Evolutionary conservation across 352 stramenopile species (phyloP), one percentile per base, ranked within the genome.

Genomic region (Phytophthora ramorum): DNA sequence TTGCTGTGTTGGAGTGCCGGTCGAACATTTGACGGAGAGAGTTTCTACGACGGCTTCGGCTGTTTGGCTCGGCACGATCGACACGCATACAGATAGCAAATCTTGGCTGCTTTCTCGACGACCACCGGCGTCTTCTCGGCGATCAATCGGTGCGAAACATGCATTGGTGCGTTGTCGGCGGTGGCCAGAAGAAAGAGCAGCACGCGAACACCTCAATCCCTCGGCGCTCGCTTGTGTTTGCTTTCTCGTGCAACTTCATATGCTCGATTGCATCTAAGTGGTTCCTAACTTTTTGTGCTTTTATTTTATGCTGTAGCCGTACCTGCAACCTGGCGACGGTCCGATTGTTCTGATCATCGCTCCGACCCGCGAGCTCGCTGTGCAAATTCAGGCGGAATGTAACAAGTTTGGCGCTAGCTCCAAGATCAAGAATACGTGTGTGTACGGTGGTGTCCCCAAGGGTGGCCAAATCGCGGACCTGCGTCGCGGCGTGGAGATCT

Each of bases 361-460:
- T 12, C 97, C 98, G 19, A 99, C 98, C 26, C 94, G 98, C 67
- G 98, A 99, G 78, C 91, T 99, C 35, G 98, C 98, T 17, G 87
- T 99, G 32, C 98, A 99, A 83, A 99, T 99, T 77, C 98, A 99
- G 69, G 87, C 98, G 62, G 97, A 99, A 75, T 98, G 95, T 63
- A 97, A 99, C 85, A 99, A 99, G 73, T 99, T 99, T 74, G 97
- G 97, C 34, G 73, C 78, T 2, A 98, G 89, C 32, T 98, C 91
- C 12, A 98, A 98, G 70, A 99, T 99, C 75, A 99, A 99, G 73
- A 99, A 99, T 76, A 99, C 97, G 43, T 99, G 98, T 65, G 93
- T 99, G 14, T 99, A 99, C 72, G 98, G 98, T 52, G 98, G 98
- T 79, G 98, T 99, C 17, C 95, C 97, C 16, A 99, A 99, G 81